phyloP scores from a whole-genome alignment of 768 basidiomycete genomes.

The Lanmaoa pseudosensibilis region DNA sequence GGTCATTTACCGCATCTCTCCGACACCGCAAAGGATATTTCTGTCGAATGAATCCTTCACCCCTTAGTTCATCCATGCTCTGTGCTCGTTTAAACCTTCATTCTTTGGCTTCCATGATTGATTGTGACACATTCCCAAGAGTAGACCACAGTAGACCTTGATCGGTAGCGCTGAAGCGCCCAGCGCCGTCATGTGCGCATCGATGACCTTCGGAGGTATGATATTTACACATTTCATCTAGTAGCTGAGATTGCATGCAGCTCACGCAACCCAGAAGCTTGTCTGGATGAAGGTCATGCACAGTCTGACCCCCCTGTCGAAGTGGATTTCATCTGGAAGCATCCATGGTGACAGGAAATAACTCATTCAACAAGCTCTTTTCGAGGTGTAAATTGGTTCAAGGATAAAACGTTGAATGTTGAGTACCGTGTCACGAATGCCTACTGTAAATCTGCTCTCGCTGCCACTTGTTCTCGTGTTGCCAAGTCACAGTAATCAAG shows the following conservation, averaged over 20 bases:
- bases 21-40: neutral
- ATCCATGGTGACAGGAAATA: neutral
- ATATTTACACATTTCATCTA: neutral
- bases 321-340: neutral
- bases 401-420: neutral
- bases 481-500: too few species aligned
- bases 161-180: neutral
- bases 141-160: neutral
- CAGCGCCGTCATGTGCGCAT: neutral
- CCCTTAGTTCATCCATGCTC: neutral
- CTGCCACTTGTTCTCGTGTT: too few species aligned
- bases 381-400: neutral
- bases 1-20: neutral
- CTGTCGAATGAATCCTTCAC: neutral
- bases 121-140: neutral
- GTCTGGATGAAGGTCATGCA: neutral
- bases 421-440: too few species aligned
- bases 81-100: neutral
- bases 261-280: neutral
- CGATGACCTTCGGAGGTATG: neutral
- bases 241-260: neutral
- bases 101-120: neutral
- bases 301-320: neutral
- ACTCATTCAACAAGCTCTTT: neutral
- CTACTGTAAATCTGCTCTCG: too few species aligned